phyloP scores from a whole-genome alignment of 305 asterid species.

The Fraxinus dipetala region DNA sequence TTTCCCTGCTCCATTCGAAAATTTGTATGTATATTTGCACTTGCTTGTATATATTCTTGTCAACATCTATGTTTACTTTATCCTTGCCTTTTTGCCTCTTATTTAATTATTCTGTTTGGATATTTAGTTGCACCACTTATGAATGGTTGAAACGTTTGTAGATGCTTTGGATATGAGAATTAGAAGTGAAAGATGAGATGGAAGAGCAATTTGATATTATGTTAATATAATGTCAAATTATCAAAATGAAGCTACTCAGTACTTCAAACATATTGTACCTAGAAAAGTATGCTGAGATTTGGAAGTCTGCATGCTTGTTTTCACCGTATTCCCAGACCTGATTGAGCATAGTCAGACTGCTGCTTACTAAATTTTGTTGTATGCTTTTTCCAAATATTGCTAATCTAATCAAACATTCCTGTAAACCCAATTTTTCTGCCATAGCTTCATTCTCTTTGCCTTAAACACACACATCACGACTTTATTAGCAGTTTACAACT shows the following conservation, averaged over 20 bases:
- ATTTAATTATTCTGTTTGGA: background rate
- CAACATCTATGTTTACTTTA: background rate
- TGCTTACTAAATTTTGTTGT: background rate
- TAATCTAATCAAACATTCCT: background rate
- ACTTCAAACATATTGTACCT: background rate
- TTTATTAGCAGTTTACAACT: background rate
- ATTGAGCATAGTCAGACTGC: background rate
- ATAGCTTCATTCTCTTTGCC: background rate
- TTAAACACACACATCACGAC: background rate
- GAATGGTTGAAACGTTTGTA: background rate
- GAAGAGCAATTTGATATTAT: background rate
- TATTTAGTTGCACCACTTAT: background rate
- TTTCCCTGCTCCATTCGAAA: slow-evolving; percentile 7
- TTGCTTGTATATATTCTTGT: background rate
- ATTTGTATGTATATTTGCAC: background rate
- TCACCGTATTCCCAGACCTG: background rate
- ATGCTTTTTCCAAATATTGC: background rate
- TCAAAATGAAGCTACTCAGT: background rate
- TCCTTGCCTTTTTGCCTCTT: background rate
- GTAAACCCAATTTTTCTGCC: background rate
- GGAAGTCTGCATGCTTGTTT: background rate
- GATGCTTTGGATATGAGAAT: slow-evolving; percentile 1
- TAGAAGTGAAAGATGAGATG: background rate
- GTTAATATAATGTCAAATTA: background rate
- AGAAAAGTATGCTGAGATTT: background rate